Evolutionary conservation across 1,139 yeast species (phyloP).

Genomic region (Suhomyces maxii): DNA sequence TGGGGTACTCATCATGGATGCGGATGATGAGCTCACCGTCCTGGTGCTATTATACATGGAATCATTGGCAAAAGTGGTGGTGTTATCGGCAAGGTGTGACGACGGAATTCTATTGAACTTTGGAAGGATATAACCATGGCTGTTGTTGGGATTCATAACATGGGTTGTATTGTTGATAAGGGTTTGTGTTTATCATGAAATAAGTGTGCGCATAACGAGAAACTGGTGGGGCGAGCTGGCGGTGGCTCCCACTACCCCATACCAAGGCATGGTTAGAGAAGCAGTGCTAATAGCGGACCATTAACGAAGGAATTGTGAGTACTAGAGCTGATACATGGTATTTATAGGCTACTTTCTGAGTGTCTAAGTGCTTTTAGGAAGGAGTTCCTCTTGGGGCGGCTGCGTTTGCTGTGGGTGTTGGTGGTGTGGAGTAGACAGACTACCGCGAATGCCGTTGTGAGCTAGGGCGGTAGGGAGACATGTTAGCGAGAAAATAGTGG

Average conservation of each 20-base stretch:
- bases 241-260: not conserved
- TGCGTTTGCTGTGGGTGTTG: too few relatives aligned
- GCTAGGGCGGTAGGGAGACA: too few relatives aligned
- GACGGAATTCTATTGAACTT: conserved; percentile 13
- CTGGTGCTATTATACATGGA: conserved; percentile 20
- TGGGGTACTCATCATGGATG: conserved; percentile 26
- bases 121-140: conserved; percentile 10
- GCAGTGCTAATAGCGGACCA: too few relatives aligned
- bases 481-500: too few relatives aligned
- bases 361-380: too few relatives aligned
- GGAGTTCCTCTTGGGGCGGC: too few relatives aligned
- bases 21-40: conserved; percentile 28
- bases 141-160: conserved; percentile 10
- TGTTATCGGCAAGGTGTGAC: conserved; percentile 12
- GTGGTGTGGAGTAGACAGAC: too few relatives aligned
- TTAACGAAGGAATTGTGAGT: too few relatives aligned
- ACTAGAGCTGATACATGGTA: too few relatives aligned
- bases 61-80: conserved; percentile 9
- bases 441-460: too few relatives aligned
- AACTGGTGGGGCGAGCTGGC: not conserved
- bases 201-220: not conserved
- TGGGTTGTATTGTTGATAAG: conserved; percentile 6
- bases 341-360: too few relatives aligned
- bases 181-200: conserved; percentile 4
- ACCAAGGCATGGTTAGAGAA: too few relatives aligned